These are phyloP conservation scores for Cavenderia fasciculata DNA, from an alignment of 78 protist species.

Conservation along the genomic window DNA sequence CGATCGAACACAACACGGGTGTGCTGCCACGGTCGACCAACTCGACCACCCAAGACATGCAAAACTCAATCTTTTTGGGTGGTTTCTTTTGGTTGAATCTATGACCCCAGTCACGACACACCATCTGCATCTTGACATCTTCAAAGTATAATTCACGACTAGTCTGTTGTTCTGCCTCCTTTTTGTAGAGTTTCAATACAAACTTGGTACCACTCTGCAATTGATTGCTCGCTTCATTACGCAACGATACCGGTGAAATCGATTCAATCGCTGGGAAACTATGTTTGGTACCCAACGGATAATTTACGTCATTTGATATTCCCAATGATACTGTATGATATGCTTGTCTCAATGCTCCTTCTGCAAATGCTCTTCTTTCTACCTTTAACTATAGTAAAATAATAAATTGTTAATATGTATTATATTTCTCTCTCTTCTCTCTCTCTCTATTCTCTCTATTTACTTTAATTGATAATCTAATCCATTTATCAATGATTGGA, in stretches of 20 bases:
- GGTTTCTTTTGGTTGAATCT: constrained; percentile 76
- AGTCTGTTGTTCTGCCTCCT: constrained; percentile 66
- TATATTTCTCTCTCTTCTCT: no score
- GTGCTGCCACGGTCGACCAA: constrained; percentile 10
- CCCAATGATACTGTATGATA: constrained; percentile 72
- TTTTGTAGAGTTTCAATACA: constrained; percentile 59
- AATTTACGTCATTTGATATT: background rate
- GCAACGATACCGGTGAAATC: background rate
- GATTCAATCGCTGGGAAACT: constrained; percentile 44
- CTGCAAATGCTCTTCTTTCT: constrained; percentile 75
- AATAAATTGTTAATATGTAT: background rate
- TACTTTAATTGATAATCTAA: constrained; percentile 56
- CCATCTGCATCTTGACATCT: constrained; percentile 77
- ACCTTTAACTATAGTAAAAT: constrained; percentile 21
- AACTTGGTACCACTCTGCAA: constrained; percentile 62
- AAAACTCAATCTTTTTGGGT: constrained; percentile 74
- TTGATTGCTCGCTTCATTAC: constrained; percentile 53
- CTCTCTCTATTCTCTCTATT: background rate
- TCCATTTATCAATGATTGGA: constrained; percentile 64
- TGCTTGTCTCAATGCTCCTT: constrained; percentile 76
- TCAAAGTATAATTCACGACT: constrained; percentile 64
- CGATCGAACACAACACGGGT: constrained; percentile 55
- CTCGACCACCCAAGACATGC: constrained; percentile 71
- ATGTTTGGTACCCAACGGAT: constrained; percentile 34
- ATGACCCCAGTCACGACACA: constrained; percentile 65